Conservation (phyloP, 2,329 filamentous ascomycete genomes). For the Colletotrichum chlorophyti region DNA sequence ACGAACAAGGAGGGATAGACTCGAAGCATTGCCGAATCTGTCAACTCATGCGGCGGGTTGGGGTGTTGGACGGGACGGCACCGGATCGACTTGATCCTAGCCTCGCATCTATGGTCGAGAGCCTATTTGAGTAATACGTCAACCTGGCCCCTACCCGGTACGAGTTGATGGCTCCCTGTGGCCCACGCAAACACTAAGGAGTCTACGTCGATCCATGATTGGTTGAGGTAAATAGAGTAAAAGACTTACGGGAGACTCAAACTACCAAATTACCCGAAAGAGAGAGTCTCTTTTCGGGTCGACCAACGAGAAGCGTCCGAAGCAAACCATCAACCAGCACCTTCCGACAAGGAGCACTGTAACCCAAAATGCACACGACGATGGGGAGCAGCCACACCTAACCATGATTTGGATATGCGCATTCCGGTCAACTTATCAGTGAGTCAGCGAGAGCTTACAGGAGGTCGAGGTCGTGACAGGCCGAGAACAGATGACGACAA, state of each 20-base stretch:
- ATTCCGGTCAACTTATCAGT: too few relatives aligned
- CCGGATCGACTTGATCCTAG: slow-evolving; percentile 22
- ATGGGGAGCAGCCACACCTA: too few relatives aligned
- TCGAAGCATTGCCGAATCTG: slow-evolving; percentile 22
- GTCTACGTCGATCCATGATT: slow-evolving; percentile 13
- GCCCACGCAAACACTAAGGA: slow-evolving; percentile 13
- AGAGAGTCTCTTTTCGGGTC: neutral
- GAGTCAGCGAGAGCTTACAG: too few relatives aligned
- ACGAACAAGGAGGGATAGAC: slow-evolving; percentile 4
- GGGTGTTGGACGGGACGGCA: slow-evolving; percentile 3
- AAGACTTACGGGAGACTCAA: neutral
- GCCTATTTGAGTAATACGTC: slow-evolving; percentile 3
- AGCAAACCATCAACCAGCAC: neutral
- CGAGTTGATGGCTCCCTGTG: neutral
- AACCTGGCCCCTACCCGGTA: neutral
- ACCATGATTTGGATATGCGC: too few relatives aligned
- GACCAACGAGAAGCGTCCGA: neutral
- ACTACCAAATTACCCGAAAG: neutral
- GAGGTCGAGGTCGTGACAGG: slow-evolving; percentile 7
- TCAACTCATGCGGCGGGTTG: slow-evolving; percentile 20
- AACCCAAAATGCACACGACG: neutral
- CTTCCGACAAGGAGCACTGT: neutral
- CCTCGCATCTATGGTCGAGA: slow-evolving; percentile 7
- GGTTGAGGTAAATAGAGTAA: neutral
- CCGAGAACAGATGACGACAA: slow-evolving; percentile 12